Percentiles rank a stretch among this genome's conserved stretches.
Evolutionary conservation across 1,284 basidiomycete species (phyloP).

Genomic region (Ceratobasidium sp.): DNA sequence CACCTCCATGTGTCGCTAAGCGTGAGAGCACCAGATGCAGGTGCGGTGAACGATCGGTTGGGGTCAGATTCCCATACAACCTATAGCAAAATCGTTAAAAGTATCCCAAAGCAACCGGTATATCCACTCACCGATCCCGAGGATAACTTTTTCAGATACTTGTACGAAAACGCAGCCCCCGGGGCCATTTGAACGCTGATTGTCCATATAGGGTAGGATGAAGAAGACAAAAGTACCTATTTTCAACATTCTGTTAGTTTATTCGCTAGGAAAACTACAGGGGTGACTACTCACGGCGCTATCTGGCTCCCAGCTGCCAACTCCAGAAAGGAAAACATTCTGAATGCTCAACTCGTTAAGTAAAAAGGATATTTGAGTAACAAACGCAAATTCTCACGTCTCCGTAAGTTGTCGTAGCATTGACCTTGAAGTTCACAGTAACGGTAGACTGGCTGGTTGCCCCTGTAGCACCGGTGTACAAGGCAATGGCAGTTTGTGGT

Average conservation of each 20-base stretch:
- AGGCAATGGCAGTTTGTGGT: slow-evolving; percentile 63
- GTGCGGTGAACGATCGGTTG: slow-evolving; percentile 58
- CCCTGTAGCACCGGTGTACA: slow-evolving; percentile 58
- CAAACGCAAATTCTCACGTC: no score
- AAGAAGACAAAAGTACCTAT: slow-evolving; percentile 62
- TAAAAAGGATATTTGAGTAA: no score
- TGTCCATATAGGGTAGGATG: slow-evolving; percentile 63
- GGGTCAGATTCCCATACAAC: slow-evolving; percentile 64
- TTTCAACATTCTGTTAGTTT: not conserved
- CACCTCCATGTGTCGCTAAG: slow-evolving; percentile 47
- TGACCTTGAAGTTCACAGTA: slow-evolving; percentile 18
- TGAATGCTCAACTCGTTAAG: not conserved
- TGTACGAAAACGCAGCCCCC: slow-evolving; percentile 62
- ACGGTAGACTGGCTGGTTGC: slow-evolving; percentile 2
- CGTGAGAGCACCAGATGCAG: slow-evolving; percentile 54
- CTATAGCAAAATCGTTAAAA: not conserved
- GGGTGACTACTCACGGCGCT: slow-evolving; percentile 1
- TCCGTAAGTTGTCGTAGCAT: slow-evolving; percentile 31
- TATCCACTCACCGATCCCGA: slow-evolving; percentile 57
- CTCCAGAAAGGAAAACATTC: slow-evolving; percentile 36
- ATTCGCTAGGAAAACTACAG: not conserved
- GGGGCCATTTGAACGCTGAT: slow-evolving; percentile 59
- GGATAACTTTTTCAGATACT: slow-evolving; percentile 64
- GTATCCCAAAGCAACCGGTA: not conserved
- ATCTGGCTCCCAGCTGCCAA: slow-evolving; percentile 31